phyloP scores from a whole-genome alignment of 2,329 filamentous ascomycete genomes.

The Xylaria sp. region DNA sequence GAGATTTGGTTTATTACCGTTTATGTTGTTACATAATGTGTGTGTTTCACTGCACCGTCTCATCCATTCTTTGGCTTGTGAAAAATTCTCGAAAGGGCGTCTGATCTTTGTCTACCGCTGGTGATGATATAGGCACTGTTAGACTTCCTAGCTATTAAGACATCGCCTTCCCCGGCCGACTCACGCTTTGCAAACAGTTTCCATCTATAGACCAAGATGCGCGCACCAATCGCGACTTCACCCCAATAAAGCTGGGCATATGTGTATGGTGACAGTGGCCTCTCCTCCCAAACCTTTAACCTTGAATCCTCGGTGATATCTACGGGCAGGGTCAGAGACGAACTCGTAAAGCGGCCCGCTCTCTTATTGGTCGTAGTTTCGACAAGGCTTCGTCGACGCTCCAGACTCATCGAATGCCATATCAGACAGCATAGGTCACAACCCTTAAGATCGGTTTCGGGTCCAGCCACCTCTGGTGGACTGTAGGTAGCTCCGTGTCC shows the following conservation, averaged over 20 bases:
- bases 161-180: not conserved
- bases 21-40: not conserved
- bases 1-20: not conserved
- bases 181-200: not conserved
- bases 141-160: not conserved
- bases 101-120: not conserved
- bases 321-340: not conserved
- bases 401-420: slow-evolving; percentile 5
- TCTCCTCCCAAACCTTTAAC: slow-evolving; percentile 11
- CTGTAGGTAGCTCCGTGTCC: not conserved
- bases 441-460: not conserved
- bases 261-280: slow-evolving; percentile 1
- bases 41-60: slow-evolving; percentile 1
- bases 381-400: not conserved
- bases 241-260: slow-evolving; percentile 6
- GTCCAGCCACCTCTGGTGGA: not conserved
- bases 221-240: not conserved
- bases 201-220: not conserved
- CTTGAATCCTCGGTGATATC: not conserved
- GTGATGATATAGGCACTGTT: not conserved
- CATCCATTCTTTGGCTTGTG: slow-evolving; percentile 1
- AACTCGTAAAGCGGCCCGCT: not conserved
- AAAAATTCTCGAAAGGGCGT: not conserved
- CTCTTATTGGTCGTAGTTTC: not conserved
- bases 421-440: slow-evolving; percentile 3